Percentiles rank a stretch among this genome's conserved stretches.
Conservation (phyloP, 345 rosid genomes). For the Eucalyptus curtisii region DNA sequence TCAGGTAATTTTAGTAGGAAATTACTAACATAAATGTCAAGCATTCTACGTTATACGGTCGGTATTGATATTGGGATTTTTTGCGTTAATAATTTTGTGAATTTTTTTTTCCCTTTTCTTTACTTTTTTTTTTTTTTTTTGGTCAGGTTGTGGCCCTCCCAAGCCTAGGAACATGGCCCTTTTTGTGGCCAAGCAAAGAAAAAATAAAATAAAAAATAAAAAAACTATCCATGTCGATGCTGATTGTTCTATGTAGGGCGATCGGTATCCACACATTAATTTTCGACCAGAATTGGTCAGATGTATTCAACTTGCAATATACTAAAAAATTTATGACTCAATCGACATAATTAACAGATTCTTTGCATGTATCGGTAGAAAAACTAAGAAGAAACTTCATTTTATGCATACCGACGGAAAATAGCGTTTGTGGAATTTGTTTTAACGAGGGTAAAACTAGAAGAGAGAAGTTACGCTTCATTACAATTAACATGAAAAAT, state of each 20-base stretch:
- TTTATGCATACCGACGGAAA: rapidly evolving
- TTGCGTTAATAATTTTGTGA: no score
- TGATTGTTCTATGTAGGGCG: no score
- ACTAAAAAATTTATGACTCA: no score
- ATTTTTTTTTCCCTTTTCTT: no score
- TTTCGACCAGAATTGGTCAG: rapidly evolving
- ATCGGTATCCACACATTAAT: rapidly evolving
- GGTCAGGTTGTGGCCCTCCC: no score
- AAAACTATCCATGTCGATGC: rapidly evolving
- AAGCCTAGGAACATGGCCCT: no score
- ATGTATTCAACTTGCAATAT: no score
- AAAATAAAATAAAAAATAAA: rapidly evolving
- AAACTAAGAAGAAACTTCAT: not conserved
- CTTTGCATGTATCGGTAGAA: rapidly evolving
- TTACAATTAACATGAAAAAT: not conserved
- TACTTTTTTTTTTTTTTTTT: no score
- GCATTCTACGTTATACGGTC: rapidly evolving
- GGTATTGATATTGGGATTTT: rapidly evolving
- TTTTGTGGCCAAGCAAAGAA: no score
- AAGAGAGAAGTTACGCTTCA: not conserved
- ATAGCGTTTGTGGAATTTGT: not conserved
- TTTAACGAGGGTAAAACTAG: not conserved
- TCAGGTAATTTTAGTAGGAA: rapidly evolving
- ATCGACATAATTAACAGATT: no score
- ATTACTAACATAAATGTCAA: no score